Evolutionary conservation across 805 yeast genomes (phyloP), one percentile per base, ranked within the genome.

Genomic region (Saccharomycopsis sp.): DNA sequence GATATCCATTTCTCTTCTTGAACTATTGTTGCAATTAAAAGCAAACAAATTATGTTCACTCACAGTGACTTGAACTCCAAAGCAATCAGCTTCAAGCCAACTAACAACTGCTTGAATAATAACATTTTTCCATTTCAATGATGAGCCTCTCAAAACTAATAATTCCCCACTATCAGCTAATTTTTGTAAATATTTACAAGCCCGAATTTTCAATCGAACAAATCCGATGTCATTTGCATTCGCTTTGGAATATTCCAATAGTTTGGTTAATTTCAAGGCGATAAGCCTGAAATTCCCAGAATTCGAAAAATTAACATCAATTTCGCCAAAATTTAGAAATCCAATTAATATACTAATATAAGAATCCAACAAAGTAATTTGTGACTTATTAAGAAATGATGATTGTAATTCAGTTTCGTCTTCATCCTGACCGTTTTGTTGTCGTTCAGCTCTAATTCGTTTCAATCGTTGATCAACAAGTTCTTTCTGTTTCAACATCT

Each of bases 401-500:
- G 20, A 17, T n/a, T n/a, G n/a, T n/a, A n/a, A n/a, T n/a, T n/a
- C n/a, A 5, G 19, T 31, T 5, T 17, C 17, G 35, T 31, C 35
- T 9, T 8, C 19, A 5, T 9, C 17, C 19, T 6, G 20, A 9
- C 35, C 35, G 5, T 20, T 17, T 17, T 14, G 35, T 20, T 31
- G 35, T 20, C 17, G 35, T n/a, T n/a, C n/a, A n/a, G n/a, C n/a
- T n/a, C n/a, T n/a, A n/a, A n/a, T n/a, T n/a, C n/a, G n/a, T 13
- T 9, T 16, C 24, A 20, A 39, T 20, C 7, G 9, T 23, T 7
- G 8, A 20, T 17, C 16, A 17, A 42, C 23, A 17, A n/a, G 28
- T 21, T 43, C 41, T 33, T 34, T 39, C 11, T 36, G 23, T 1
- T 59, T 60, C 2, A 74, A 64, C 20, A 66, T 59, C 3, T 56